Percentiles rank a stretch among this genome's conserved stretches.
Evolutionary conservation across 768 basidiomycete genomes (phyloP).

Genomic region (Fomitopsis pulvina): DNA sequence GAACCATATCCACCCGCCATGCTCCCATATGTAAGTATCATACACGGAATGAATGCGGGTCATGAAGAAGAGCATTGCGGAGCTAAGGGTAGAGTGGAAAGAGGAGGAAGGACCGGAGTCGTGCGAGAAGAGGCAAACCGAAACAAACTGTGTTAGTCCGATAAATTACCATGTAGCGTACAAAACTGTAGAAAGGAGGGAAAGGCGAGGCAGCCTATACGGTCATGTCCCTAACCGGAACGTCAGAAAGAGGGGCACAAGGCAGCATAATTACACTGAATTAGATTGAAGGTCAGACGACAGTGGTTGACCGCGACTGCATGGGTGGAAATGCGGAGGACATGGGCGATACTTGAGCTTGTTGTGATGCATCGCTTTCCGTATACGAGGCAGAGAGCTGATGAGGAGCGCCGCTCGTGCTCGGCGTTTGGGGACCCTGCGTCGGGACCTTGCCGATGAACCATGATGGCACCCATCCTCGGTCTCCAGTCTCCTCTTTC

Average conservation of each 20-base stretch:
- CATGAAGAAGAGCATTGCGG: neutral
- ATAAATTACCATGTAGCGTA: neutral
- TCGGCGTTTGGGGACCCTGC: constrained; percentile 37
- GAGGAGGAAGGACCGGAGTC: neutral
- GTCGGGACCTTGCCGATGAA: constrained; percentile 83
- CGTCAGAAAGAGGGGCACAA: neutral
- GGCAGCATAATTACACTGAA: neutral
- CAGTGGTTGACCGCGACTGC: constrained; percentile 20
- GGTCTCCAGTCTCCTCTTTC: constrained; percentile 87
- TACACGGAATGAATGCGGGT: neutral
- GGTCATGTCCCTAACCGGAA: neutral
- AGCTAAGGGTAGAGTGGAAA: neutral
- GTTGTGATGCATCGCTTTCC: constrained; percentile 30
- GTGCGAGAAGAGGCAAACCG: neutral
- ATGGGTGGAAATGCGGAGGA: constrained; percentile 70
- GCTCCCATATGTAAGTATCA: neutral
- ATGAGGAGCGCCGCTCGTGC: constrained; percentile 25
- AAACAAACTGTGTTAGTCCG: neutral
- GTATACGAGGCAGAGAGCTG: constrained; percentile 10
- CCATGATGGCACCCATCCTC: constrained; percentile 99
- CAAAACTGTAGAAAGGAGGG: neutral
- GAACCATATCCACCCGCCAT: neutral
- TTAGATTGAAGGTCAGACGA: constrained; percentile 8
- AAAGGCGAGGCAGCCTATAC: neutral
- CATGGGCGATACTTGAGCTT: constrained; percentile 64